Evolutionary conservation across 352 stramenopile species (phyloP), one percentile per base, ranked within the genome.

Genomic region (Pythium chondricola): DNA sequence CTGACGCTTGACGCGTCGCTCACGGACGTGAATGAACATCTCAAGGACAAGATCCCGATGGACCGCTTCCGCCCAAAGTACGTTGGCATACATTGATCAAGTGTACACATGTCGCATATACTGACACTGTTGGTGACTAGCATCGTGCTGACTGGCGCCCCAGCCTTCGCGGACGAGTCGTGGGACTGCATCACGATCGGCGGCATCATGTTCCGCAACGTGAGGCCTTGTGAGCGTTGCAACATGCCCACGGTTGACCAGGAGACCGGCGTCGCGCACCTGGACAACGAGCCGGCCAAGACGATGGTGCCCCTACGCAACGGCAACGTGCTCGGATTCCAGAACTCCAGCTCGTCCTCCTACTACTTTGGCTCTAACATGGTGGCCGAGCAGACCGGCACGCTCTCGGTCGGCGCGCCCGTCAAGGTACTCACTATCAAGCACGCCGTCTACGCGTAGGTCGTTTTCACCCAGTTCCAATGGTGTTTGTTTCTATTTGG

Each of bases 61-160:
- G 80, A 85, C 24, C 79, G 80, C 5, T 95, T 95, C 52, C 82
- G 84, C 6, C 71, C 84, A 21, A 95, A 95, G 80, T 85, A 55
- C 21, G 48, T 73, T 26, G 44, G 89, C 17, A 58, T 84, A 27
- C 54, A n/a, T n/a, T n/a, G n/a, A n/a, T n/a, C n/a, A n/a, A n/a
- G n/a, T n/a, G n/a, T n/a, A n/a, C n/a, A n/a, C n/a, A n/a, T n/a
- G n/a, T n/a, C n/a, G n/a, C n/a, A 32, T 31, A 14, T 13, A 18
- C n/a, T 32, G 31, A 22, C 17, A 24, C 22, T 52, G 20, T 35
- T 26, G 20, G 14, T 43, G n/a, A 18, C 4, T 42, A 90, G 80
- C 44, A 90, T 95, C 45, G 69, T 95, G 18, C 31, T 95, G n/a
- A 62, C 55, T 11, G 77, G 76, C 2, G 65, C 55, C 14, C 69